Percentiles rank a stretch among this genome's conserved stretches.
phyloP scores from a whole-genome alignment of 129 eudicot species.

The Deinandra increscens region DNA sequence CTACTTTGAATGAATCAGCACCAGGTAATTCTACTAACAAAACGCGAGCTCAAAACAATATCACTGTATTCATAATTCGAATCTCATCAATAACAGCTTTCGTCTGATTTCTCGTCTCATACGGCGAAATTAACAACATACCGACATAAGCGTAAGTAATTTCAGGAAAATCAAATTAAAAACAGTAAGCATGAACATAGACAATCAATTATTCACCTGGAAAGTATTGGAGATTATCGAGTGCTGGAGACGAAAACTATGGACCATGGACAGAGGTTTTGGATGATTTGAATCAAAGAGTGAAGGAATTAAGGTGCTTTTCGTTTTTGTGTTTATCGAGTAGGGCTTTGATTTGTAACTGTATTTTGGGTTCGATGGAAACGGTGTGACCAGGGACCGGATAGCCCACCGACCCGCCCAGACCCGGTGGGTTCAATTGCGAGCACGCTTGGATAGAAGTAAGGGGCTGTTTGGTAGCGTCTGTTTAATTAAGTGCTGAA shows the following conservation, averaged over 20 bases:
- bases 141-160: too few species aligned
- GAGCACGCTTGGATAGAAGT: too few species aligned
- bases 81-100: not conserved
- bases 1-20: conserved; percentile 17
- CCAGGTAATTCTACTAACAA: conserved; percentile 3
- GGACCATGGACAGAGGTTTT: not conserved
- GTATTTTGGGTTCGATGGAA: not conserved
- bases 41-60: not conserved
- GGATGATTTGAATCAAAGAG: not conserved
- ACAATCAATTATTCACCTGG: conserved; percentile 16
- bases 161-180: too few species aligned
- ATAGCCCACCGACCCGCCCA: too few species aligned
- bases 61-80: conserved; percentile 1
- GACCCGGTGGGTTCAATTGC: too few species aligned
- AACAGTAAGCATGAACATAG: too few species aligned
- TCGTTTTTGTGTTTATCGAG: too few species aligned
- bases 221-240: not conserved
- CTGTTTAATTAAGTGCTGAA: too few species aligned
- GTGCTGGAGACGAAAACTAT: conserved; percentile 3
- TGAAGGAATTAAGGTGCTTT: too few species aligned
- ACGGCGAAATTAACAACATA: conserved; percentile 7
- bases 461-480: too few species aligned
- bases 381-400: not conserved
- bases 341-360: not conserved
- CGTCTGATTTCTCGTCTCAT: conserved; percentile 2